A percentile compares a stretch with the other conserved stretches of the same genome.
These are phyloP conservation scores for Fomitopsis serialis DNA, from an alignment of 768 basidiomycete species.

Conservation along the genomic window DNA sequence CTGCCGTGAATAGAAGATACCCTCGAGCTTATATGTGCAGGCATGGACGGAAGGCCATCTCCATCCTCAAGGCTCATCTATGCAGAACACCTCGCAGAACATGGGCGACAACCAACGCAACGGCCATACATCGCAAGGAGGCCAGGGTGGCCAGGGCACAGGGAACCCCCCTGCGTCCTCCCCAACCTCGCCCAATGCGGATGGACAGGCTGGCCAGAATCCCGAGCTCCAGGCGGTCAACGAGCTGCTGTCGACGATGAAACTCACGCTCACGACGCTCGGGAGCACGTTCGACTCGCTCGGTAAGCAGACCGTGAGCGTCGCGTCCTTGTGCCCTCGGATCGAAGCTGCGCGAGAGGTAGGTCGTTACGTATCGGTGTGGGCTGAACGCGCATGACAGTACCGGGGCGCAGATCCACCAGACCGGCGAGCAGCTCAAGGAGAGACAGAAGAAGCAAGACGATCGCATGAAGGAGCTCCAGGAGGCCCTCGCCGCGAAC, in stretches of 20 bases:
- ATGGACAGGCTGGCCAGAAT: neutral
- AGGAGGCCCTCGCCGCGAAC: neutral
- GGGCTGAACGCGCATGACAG: neutral
- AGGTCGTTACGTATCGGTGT: neutral
- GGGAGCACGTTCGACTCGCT: slow-evolving; percentile 1
- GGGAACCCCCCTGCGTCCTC: neutral
- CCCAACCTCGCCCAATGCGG: neutral
- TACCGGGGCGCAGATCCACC: neutral
- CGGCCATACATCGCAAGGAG: neutral
- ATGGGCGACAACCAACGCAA: neutral
- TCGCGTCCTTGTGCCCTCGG: neutral
- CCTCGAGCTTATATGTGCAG: too few species aligned
- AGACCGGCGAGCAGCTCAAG: neutral
- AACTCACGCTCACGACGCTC: neutral
- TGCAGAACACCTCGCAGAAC: neutral
- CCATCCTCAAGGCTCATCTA: too few species aligned
- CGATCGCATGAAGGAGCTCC: neutral
- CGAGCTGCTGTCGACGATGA: slow-evolving; percentile 1
- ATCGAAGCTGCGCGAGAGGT: slow-evolving; percentile 3
- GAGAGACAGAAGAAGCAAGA: neutral
- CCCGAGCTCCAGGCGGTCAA: neutral
- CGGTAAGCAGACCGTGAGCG: neutral
- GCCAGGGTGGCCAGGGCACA: neutral
- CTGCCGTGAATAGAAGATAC: too few species aligned
- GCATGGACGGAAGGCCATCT: too few species aligned